Percentiles rank a stretch among this genome's conserved stretches.
These are phyloP conservation scores for Isoetes taiwanensis DNA, from an alignment of 75 land plant genomes.

Conservation along the genomic window DNA sequence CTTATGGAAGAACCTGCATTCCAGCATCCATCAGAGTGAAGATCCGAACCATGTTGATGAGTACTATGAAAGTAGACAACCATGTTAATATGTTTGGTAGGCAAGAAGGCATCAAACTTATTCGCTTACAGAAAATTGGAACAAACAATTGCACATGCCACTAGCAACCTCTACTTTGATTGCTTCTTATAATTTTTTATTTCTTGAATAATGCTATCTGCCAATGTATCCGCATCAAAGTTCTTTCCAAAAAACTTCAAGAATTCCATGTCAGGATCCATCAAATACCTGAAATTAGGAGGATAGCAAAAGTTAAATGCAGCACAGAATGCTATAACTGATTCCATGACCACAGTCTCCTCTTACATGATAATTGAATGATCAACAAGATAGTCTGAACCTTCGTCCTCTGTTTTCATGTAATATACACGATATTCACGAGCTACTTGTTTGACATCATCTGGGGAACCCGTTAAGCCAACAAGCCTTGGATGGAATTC, in stretches of 20 bases:
- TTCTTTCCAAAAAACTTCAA: slow-evolving; percentile 84
- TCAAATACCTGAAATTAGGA: slow-evolving; percentile 55
- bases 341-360: too few species aligned
- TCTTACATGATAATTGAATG: slow-evolving; percentile 94
- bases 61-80: too few species aligned
- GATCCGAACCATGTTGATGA: too few species aligned
- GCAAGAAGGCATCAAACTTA: too few species aligned
- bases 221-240: slow-evolving; percentile 42
- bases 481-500: slow-evolving; percentile 84
- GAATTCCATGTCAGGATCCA: slow-evolving; percentile 72
- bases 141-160: too few species aligned
- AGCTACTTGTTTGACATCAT: slow-evolving; percentile 62
- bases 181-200: slow-evolving; percentile 45
- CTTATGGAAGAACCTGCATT: too few species aligned
- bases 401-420: slow-evolving; percentile 94
- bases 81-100: too few species aligned
- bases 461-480: slow-evolving; percentile 67
- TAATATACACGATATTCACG: slow-evolving; percentile 85
- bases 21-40: too few species aligned
- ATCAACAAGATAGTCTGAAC: slow-evolving; percentile 86
- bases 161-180: too few species aligned
- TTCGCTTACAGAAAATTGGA: too few species aligned
- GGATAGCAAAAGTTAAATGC: slow-evolving; percentile 2
- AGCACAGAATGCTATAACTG: too few species aligned
- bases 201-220: slow-evolving; percentile 59